Percentiles rank a stretch among this genome's conserved stretches.
Conservation (phyloP, 2,329 filamentous ascomycete genomes). For the Fusarium tjaetaba region DNA sequence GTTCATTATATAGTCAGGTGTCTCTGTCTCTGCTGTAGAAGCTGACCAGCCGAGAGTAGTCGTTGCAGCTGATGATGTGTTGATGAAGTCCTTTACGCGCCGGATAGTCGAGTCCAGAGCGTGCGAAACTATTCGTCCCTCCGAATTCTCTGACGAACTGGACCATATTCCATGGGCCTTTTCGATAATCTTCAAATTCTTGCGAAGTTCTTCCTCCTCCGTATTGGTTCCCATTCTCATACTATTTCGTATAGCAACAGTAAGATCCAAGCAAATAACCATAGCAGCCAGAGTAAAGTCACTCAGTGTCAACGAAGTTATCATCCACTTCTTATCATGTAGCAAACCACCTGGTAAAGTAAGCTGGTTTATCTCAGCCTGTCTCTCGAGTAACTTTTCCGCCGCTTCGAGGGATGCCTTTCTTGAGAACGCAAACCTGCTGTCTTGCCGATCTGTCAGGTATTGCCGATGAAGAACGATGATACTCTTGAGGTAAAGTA, state of each 20-base stretch:
- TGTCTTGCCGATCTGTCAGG: slow-evolving; percentile 31
- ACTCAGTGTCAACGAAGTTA: slow-evolving; percentile 56
- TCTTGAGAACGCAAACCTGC: slow-evolving; percentile 27
- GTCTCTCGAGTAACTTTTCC: slow-evolving; percentile 38
- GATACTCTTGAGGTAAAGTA: slow-evolving; percentile 45
- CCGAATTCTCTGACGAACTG: not conserved
- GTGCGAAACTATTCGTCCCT: slow-evolving; percentile 34
- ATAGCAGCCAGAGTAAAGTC: slow-evolving; percentile 63
- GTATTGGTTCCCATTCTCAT: not conserved
- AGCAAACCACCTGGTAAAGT: slow-evolving; percentile 56
- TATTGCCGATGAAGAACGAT: slow-evolving; percentile 48
- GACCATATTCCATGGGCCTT: slow-evolving; percentile 38
- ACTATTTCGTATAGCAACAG: slow-evolving; percentile 28
- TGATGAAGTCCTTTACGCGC: slow-evolving; percentile 6
- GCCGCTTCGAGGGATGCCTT: slow-evolving; percentile 43
- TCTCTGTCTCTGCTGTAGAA: rapidly evolving
- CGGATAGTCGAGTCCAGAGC: slow-evolving; percentile 34
- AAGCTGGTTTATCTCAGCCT: slow-evolving; percentile 46
- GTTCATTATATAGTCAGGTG: rapidly evolving
- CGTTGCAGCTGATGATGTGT: rapidly evolving
- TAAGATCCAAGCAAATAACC: slow-evolving; percentile 57
- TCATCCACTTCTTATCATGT: slow-evolving; percentile 56
- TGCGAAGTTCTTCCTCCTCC: not conserved
- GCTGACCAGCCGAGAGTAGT: not conserved
- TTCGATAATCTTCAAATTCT: slow-evolving; percentile 18